A percentile compares a stretch with the other conserved stretches of the same genome.
Conservation (phyloP, 1,284 basidiomycete species). For the Hemileia vastatrix region DNA sequence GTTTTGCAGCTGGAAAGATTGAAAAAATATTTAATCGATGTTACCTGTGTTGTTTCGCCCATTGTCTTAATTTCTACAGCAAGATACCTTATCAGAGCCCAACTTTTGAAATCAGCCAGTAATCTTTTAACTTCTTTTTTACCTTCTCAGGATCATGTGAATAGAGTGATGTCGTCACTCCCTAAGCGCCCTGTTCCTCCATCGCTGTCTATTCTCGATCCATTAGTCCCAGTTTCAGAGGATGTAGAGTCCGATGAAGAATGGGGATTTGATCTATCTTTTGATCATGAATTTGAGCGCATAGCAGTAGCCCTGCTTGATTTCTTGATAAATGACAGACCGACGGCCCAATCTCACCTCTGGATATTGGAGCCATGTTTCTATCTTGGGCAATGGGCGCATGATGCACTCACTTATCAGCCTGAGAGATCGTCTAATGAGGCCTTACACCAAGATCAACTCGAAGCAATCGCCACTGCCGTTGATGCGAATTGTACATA, state of each 20-base stretch:
- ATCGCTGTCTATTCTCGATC: slow-evolving; percentile 32
- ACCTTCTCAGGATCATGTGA: too few relatives aligned
- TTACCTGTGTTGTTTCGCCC: too few relatives aligned
- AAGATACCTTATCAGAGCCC: too few relatives aligned
- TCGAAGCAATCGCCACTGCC: slow-evolving; percentile 51
- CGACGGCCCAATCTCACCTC: slow-evolving; percentile 53
- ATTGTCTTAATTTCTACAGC: too few relatives aligned
- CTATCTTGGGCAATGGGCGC: slow-evolving; percentile 43
- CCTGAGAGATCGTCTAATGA: slow-evolving; percentile 49
- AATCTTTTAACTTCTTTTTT: too few relatives aligned
- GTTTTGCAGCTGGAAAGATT: too few relatives aligned
- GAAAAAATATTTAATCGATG: too few relatives aligned
- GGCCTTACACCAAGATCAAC: slow-evolving; percentile 44
- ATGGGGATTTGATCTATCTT: slow-evolving; percentile 48
- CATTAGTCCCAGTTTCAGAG: too few relatives aligned
- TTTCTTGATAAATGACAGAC: slow-evolving; percentile 56
- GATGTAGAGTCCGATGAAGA: too few relatives aligned
- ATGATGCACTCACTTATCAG: slow-evolving; percentile 51
- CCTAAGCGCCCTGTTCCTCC: too few relatives aligned
- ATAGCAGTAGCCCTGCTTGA: slow-evolving; percentile 55
- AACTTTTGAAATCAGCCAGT: too few relatives aligned
- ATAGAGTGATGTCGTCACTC: too few relatives aligned
- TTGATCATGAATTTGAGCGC: slow-evolving; percentile 59
- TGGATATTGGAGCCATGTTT: slow-evolving; percentile 50
- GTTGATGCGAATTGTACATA: slow-evolving; percentile 48